Conservation (phyloP, 1,284 basidiomycete species). For the Laetiporus sulphureus region DNA sequence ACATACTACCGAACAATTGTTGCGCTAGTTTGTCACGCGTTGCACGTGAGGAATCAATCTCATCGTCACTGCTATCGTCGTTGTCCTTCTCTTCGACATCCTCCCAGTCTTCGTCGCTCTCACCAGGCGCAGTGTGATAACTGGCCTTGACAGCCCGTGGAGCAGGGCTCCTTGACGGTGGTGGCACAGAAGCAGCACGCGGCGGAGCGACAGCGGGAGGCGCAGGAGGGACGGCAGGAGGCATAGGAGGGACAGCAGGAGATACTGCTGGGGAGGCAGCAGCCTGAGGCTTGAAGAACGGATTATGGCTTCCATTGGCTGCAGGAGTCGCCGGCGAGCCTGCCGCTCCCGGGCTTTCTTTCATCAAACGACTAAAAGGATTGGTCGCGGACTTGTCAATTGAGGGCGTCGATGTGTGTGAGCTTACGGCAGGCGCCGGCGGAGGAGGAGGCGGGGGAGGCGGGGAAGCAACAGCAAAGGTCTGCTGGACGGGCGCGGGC, state of each 20-base stretch:
- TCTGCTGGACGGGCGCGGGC: constrained; percentile 20
- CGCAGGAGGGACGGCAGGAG: constrained; percentile 26
- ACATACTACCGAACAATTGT: constrained; percentile 68
- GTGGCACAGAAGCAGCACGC: constrained; percentile 12
- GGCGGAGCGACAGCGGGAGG: constrained; percentile 25
- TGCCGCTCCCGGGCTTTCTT: constrained; percentile 33
- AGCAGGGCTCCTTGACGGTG: constrained; percentile 25
- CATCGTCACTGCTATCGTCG: constrained; percentile 77
- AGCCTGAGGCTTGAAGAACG: constrained; percentile 49
- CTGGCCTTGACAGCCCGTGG: constrained; percentile 45
- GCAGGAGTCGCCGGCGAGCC: constrained; percentile 27
- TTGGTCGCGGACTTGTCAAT: constrained; percentile 46
- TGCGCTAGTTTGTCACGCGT: constrained; percentile 71
- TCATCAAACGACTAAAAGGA: constrained; percentile 65
- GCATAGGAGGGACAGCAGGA: constrained; percentile 26
- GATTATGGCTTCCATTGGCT: constrained; percentile 41
- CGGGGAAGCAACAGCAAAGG: constrained; percentile 20
- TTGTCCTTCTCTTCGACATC: constrained; percentile 71
- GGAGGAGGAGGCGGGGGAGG: constrained; percentile 31
- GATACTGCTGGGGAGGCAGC: constrained; percentile 29
- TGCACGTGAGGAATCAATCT: constrained; percentile 56
- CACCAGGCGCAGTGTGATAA: constrained; percentile 58
- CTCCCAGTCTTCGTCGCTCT: constrained; percentile 80
- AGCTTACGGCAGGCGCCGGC: constrained; percentile 24
- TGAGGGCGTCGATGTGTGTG: constrained; percentile 24